phyloP scores from a whole-genome alignment of 768 basidiomycete species.

The Kwoniella mangroviensis region DNA sequence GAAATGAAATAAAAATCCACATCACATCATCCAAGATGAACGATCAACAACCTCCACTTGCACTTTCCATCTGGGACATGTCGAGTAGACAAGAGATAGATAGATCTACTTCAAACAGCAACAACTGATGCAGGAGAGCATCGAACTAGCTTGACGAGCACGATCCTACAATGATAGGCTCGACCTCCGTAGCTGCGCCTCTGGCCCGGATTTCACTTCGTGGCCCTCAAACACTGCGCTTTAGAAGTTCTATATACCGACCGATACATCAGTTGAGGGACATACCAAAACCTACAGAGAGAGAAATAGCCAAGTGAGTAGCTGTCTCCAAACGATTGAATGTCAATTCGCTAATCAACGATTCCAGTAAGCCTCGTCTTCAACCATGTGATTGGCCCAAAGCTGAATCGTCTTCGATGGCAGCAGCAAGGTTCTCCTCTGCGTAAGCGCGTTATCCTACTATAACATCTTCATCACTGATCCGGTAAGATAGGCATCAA shows the following conservation, averaged over 20 bases:
- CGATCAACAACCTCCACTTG: conserved; percentile 9
- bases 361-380: conserved; percentile 31
- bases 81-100: not conserved
- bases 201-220: not conserved
- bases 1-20: not conserved
- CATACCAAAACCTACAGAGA: conserved; percentile 25
- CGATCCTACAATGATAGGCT: too few relatives aligned
- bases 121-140: too few relatives aligned
- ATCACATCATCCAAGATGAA: not conserved
- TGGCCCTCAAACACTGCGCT: not conserved
- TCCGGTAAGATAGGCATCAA: conserved; percentile 30
- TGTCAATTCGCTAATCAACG: not conserved
- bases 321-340: not conserved
- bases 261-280: conserved; percentile 32
- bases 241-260: not conserved
- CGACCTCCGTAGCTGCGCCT: not conserved
- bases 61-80: not conserved
- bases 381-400: conserved; percentile 18
- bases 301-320: conserved; percentile 27
- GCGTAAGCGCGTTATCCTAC: conserved; percentile 21
- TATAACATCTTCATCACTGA: not conserved
- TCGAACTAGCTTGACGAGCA: too few relatives aligned
- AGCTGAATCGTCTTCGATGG: conserved; percentile 33
- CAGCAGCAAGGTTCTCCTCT: conserved; percentile 20
- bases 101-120: conserved; percentile 4